Base-by-base conservation (phyloP, 306 rosid genomes). In the Parietaria judaica region DNA sequence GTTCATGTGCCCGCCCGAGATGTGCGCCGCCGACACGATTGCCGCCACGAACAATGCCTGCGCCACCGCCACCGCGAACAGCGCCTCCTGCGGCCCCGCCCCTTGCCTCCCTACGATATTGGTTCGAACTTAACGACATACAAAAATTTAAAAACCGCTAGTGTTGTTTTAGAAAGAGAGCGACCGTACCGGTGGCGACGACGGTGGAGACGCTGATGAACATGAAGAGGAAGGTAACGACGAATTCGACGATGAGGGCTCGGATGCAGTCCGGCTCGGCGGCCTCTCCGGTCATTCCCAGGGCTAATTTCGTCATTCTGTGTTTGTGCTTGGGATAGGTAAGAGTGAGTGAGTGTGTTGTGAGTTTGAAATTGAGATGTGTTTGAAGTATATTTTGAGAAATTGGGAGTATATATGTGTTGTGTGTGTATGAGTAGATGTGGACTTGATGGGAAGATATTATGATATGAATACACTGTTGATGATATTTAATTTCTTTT, bases 1-100 rank as follows among this genome's bases (percentile, higher is more conserved):
- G 70, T 91, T 91, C 34, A 91, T 85, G 58, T 91, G 96, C 11
- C 97, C 97, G 1, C 96, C 97, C 11, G 97, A 91, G 59, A 91
- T 83, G 66, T 87, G 97, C 12, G 86, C 97, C 51, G 95, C 86
- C 3, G 98, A 85, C 13, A 91, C 69, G 87, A 83, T 85, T 0
- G 83, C 91, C 0, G 95, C 96, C 71, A 85, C 95, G 15, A 83
- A 88, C 9, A 91, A 75, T 6, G 95, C 89, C 67, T 91, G 89
- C 14, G 96, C 71, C n/a, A 91, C 56, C 0, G 92, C 95, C 67
- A 88, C 81, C 11, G 65, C 82, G 50, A 88, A 74, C 80, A 91
- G 62, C 2, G 81, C 82, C 44, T 81, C 82, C 0, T 83, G 50
- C 34, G 89, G 53, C 58, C 79, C 75, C 44, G 76, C 89, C 4